phyloP scores from a whole-genome alignment of 257 asterid genomes.

The Solanum verrucosum region DNA sequence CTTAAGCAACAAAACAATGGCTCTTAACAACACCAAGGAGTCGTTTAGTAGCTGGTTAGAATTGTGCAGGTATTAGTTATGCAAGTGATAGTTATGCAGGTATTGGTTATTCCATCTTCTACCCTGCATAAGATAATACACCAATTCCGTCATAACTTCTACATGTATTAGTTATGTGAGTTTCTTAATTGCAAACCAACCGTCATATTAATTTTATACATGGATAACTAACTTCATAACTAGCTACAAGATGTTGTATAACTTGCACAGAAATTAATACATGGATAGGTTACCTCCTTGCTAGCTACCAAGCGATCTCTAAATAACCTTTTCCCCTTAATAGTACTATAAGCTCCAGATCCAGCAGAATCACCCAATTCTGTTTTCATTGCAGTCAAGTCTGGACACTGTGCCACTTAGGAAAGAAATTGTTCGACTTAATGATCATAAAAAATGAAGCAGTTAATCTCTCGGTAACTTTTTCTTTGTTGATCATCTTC shows the following conservation, averaged over 20 bases:
- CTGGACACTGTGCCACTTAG: neutral
- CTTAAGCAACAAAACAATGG: neutral
- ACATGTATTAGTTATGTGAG: neutral
- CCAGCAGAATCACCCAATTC: neutral
- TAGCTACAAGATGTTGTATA: neutral
- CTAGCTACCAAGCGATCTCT: neutral
- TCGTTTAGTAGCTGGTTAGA: neutral
- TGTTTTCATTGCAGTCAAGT: neutral
- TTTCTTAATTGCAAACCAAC: neutral
- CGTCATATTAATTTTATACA: neutral
- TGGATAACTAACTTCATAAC: neutral
- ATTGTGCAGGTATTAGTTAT: neutral
- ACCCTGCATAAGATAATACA: neutral
- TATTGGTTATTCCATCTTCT: neutral
- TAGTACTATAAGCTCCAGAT: neutral
- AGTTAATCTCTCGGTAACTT: neutral
- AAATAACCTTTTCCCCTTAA: neutral
- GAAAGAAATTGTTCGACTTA: neutral
- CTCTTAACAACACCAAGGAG: neutral
- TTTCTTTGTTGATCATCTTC: constrained; percentile 6
- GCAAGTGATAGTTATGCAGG: neutral
- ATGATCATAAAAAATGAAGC: neutral
- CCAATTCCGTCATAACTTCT: neutral
- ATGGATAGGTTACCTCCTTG: neutral
- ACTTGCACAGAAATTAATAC: too few species aligned